phyloP scores from a whole-genome alignment of 768 basidiomycete species.

The Termitomyces sp. region DNA sequence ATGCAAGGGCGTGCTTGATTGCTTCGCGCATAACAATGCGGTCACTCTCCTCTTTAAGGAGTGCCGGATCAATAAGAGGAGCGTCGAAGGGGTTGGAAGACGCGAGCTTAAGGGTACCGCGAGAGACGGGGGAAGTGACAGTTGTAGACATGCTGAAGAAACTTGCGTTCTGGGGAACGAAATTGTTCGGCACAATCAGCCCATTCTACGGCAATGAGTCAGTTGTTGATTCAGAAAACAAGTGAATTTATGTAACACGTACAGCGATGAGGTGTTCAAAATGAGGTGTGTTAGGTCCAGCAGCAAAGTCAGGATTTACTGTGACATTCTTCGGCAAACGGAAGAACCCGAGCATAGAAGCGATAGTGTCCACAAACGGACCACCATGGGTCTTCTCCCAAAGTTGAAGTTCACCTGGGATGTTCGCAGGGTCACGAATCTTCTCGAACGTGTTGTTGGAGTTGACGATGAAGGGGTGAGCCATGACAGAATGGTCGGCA shows the following conservation, averaged over 20 bases:
- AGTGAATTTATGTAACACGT: neutral
- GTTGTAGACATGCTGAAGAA: constrained; percentile 20
- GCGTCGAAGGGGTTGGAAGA: constrained; percentile 14
- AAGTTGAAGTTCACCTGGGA: constrained; percentile 4
- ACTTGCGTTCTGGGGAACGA: constrained; percentile 12
- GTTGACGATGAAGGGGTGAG: constrained; percentile 13
- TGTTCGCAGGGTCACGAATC: constrained; percentile 6
- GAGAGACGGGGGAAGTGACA: constrained; percentile 26
- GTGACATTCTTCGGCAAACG: constrained; percentile 22
- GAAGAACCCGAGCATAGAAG: constrained; percentile 21
- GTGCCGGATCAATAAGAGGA: constrained; percentile 9
- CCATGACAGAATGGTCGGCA: constrained; percentile 31
- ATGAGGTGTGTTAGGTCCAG: constrained; percentile 23
- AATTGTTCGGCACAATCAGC: constrained; percentile 4
- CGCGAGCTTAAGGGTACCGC: constrained; percentile 6
- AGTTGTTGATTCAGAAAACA: no score
- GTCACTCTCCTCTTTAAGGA: constrained; percentile 10
- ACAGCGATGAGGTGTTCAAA: constrained; percentile 13
- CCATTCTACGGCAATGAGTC: constrained; percentile 5
- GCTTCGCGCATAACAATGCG: constrained; percentile 3
- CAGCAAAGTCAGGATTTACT: constrained; percentile 24
- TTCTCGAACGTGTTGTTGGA: constrained; percentile 12
- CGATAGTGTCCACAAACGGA: constrained; percentile 15
- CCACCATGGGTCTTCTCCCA: constrained; percentile 5
- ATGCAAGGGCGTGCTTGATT: constrained; percentile 6